Base-by-base conservation (phyloP, 805 yeast species). In the Starmera quercuum region DNA sequence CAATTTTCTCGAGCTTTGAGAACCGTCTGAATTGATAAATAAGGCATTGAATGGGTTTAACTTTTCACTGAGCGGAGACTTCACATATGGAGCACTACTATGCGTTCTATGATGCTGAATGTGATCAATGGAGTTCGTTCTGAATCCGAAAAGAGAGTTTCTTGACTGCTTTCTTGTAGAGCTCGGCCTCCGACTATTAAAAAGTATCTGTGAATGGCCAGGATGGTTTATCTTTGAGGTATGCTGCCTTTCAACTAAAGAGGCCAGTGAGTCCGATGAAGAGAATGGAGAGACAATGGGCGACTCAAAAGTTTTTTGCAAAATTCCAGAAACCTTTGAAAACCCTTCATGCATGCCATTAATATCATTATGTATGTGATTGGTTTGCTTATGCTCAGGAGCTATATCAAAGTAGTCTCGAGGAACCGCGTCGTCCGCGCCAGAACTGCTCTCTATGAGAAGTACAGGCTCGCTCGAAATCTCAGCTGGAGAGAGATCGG, bases 191-290 rank as follows among this genome's bases (percentile, higher is more conserved):
- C n/a, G n/a, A n/a, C n/a, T n/a, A n/a, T n/a, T 32, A 30, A 49
- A 53, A 12, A 60, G 41, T 31, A 56, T 57, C 13, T 51, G 47
- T 45, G 61, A 63, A 41, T 64, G 70, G 25, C 48, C 42, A 20
- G 71, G 71, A 40, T 65, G 64, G 33, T 59, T 63, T 40, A 65
- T 51, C 46, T 63, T 66, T 35, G 58, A 53, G 31, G 56, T 46
- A 30, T 61, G 54, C 36, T 64, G 69, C 29, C 59, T 57, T 37
- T 65, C 71, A 18, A 65, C 45, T 22, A 65, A 41, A 31, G 65
- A 43, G 20, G 58, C 57, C 32, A 61, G 42, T 2, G 65, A 58
- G 29, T 62, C 67, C 3, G 59, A 43, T 0, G 66, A 61, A 7
- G 64, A 59, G 39, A 37, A 46, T 5, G 51, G 48, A 1, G 54